Percentiles rank a stretch among this genome's conserved stretches.
phyloP scores from a whole-genome alignment of 2,329 filamentous ascomycete species.

The Tolypocladium tundrense region DNA sequence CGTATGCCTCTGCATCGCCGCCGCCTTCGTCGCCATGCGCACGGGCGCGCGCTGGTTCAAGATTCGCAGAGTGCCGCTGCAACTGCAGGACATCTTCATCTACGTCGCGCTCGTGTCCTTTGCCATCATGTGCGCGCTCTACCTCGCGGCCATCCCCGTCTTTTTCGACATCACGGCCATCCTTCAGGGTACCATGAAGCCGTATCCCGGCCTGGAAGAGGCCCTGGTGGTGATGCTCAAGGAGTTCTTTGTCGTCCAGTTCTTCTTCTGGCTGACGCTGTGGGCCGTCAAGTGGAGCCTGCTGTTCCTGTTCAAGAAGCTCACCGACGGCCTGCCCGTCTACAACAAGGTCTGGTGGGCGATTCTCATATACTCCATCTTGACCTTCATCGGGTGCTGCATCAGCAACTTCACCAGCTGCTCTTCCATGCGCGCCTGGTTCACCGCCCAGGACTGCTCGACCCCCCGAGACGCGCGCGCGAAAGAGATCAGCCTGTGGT shows the following conservation, averaged over 20 bases:
- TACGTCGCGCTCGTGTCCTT: slow-evolving; percentile 7
- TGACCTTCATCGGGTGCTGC: slow-evolving; percentile 9
- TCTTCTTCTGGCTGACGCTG: slow-evolving; percentile 12
- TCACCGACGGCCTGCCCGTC: slow-evolving; percentile 7
- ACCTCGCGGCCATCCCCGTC: slow-evolving; percentile 7
- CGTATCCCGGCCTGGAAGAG: slow-evolving; percentile 2
- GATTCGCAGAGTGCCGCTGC: slow-evolving; percentile 3
- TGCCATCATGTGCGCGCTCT: slow-evolving; percentile 8
- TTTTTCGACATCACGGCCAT: slow-evolving; percentile 8
- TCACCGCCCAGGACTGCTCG: slow-evolving; percentile 7
- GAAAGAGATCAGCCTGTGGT: slow-evolving; percentile 11
- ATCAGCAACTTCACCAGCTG: slow-evolving; percentile 12
- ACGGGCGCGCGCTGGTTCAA: slow-evolving; percentile 9
- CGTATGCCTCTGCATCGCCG: slow-evolving; percentile 6
- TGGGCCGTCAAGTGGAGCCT: slow-evolving; percentile 13
- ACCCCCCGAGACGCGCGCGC: slow-evolving; percentile 6
- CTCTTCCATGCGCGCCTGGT: slow-evolving; percentile 11
- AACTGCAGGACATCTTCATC: slow-evolving; percentile 10
- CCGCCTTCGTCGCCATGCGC: slow-evolving; percentile 7
- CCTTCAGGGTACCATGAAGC: background rate
- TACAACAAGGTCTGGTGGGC: slow-evolving; percentile 10
- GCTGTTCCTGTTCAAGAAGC: slow-evolving; percentile 9
- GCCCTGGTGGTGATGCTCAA: slow-evolving; percentile 8
- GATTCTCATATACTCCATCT: slow-evolving; percentile 7
- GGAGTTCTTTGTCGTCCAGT: slow-evolving; percentile 10